These are phyloP conservation scores for Nakazawaea populi DNA, from an alignment of 805 yeast species.

Conservation along the genomic window DNA sequence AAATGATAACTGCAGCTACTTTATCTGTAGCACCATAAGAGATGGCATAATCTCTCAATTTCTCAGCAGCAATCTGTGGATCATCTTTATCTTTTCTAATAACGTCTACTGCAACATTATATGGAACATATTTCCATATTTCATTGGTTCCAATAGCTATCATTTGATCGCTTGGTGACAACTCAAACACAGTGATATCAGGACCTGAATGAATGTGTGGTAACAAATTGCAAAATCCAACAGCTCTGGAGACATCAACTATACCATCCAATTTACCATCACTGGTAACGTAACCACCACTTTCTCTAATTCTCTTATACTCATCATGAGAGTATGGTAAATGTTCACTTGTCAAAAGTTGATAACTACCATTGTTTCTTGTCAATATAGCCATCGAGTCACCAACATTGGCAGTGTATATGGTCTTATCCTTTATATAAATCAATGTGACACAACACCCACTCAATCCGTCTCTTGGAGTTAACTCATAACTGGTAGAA, in stretches of 20 bases:
- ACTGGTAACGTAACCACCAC: slow-evolving; percentile 87
- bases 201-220: slow-evolving; percentile 92
- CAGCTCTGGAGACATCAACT: slow-evolving; percentile 80
- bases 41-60: slow-evolving; percentile 87
- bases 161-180: slow-evolving; percentile 74
- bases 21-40: slow-evolving; percentile 85
- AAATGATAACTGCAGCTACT: slow-evolving; percentile 73
- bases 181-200: slow-evolving; percentile 53
- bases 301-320: slow-evolving; percentile 79
- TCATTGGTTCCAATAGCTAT: slow-evolving; percentile 78
- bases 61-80: slow-evolving; percentile 90
- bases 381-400: slow-evolving; percentile 81
- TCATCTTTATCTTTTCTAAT: slow-evolving; percentile 75
- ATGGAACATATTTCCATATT: slow-evolving; percentile 79
- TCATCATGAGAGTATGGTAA: slow-evolving; percentile 76
- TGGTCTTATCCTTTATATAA: slow-evolving; percentile 62
- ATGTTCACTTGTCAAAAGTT: slow-evolving; percentile 69
- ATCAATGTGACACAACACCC: slow-evolving; percentile 85
- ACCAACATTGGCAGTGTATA: slow-evolving; percentile 87
- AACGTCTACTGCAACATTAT: slow-evolving; percentile 86
- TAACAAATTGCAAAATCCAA: slow-evolving; percentile 79
- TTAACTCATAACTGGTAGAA: slow-evolving; percentile 43
- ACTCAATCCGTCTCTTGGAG: slow-evolving; percentile 61
- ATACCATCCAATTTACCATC: slow-evolving; percentile 83
- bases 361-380: slow-evolving; percentile 73